Conservation (phyloP, 2,329 filamentous ascomycete species). For the Taxawa tesnikishii region DNA sequence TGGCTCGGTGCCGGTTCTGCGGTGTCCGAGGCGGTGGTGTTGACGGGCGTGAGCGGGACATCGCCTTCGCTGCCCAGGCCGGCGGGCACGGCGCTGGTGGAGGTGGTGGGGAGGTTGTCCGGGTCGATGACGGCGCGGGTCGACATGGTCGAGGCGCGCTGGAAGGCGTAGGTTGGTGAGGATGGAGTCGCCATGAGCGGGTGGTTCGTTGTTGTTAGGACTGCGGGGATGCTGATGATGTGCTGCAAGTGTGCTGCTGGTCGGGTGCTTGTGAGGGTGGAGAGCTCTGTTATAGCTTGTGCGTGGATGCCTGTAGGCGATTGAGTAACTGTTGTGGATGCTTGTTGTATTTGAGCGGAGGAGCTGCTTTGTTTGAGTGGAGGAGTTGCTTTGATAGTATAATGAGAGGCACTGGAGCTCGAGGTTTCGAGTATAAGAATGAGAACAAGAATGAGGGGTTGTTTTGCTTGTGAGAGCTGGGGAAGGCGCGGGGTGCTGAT, state of each 20-base stretch:
- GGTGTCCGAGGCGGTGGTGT: conserved; percentile 3
- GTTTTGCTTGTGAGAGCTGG: too few relatives aligned
- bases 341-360: too few relatives aligned
- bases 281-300: too few relatives aligned
- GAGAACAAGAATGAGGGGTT: too few relatives aligned
- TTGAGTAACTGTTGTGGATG: too few relatives aligned
- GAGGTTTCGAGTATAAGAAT: too few relatives aligned
- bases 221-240: conserved; percentile 3
- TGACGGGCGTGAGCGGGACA: conserved; percentile 3
- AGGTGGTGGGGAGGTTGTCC: conserved; percentile 7
- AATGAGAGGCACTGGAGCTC: too few relatives aligned
- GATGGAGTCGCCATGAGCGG: conserved; percentile 4
- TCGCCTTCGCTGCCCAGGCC: too few relatives aligned
- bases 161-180: conserved; percentile 10
- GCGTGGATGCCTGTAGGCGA: too few relatives aligned
- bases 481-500: too few relatives aligned
- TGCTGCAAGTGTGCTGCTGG: not conserved
- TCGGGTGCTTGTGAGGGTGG: not conserved
- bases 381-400: too few relatives aligned
- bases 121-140: conserved; percentile 11
- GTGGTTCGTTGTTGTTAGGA: conserved; percentile 4
- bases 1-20: conserved; percentile 3
- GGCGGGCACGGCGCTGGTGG: conserved; percentile 5
- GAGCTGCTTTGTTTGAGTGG: too few relatives aligned
- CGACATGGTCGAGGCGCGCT: conserved; percentile 9